These are phyloP conservation scores for Lentinula guzmanii DNA, from an alignment of 768 basidiomycete species.

Conservation along the genomic window DNA sequence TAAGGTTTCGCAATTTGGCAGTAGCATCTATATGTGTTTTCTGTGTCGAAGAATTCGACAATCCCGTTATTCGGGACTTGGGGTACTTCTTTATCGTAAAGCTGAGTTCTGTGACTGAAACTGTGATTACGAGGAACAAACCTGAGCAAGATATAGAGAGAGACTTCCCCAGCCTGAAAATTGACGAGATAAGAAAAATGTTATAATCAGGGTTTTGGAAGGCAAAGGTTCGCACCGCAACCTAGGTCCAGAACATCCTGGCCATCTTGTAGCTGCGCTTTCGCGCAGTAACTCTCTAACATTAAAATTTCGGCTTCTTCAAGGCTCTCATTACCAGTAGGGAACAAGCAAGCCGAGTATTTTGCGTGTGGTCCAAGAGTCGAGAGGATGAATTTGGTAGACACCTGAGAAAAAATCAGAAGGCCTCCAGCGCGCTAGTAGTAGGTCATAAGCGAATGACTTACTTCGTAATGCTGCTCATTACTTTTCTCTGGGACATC, in stretches of 20 bases:
- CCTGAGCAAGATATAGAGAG: slow-evolving; percentile 58
- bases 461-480: slow-evolving; percentile 71
- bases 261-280: slow-evolving; percentile 56
- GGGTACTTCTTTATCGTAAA: slow-evolving; percentile 51
- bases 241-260: slow-evolving; percentile 62
- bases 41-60: slow-evolving; percentile 67
- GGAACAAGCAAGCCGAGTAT: slow-evolving; percentile 63
- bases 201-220: neutral
- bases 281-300: slow-evolving; percentile 61
- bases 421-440: neutral
- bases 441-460: slow-evolving; percentile 6
- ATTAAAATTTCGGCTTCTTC: slow-evolving; percentile 62
- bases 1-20: slow-evolving; percentile 42
- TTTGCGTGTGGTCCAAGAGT: slow-evolving; percentile 63
- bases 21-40: slow-evolving; percentile 52
- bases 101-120: neutral
- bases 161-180: slow-evolving; percentile 64
- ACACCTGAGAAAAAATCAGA: slow-evolving; percentile 28
- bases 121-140: slow-evolving; percentile 12
- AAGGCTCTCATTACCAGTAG: slow-evolving; percentile 51
- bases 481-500: slow-evolving; percentile 66
- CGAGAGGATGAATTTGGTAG: slow-evolving; percentile 57
- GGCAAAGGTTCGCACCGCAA: slow-evolving; percentile 37
- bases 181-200: neutral
- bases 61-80: slow-evolving; percentile 50